These are phyloP conservation scores for Botryotinia narcissicola DNA, from an alignment of 2,329 filamentous ascomycete genomes.

Conservation along the genomic window DNA sequence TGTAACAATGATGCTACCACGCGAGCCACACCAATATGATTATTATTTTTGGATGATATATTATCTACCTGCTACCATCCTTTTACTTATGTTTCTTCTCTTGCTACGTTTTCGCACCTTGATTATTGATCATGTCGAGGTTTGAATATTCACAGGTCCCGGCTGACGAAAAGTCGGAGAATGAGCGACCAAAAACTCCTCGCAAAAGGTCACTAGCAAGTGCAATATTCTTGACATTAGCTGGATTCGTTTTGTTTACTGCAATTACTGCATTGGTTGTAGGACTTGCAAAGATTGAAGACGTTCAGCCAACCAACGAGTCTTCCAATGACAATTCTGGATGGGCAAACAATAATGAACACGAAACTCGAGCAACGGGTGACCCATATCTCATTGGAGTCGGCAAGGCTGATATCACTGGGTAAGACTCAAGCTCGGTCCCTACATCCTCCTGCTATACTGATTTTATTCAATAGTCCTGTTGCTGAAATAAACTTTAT, in stretches of 20 bases:
- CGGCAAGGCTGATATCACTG: slow-evolving; percentile 71
- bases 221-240: slow-evolving; percentile 1
- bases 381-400: slow-evolving; percentile 60
- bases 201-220: background rate
- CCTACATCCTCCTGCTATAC: slow-evolving; percentile 10
- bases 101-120: background rate
- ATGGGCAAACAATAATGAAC: slow-evolving; percentile 9
- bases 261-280: background rate
- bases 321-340: background rate
- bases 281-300: background rate
- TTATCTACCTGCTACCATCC: background rate
- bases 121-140: slow-evolving; percentile 11
- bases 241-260: background rate
- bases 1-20: slow-evolving; percentile 16
- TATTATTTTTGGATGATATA: background rate
- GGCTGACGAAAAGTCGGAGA: slow-evolving; percentile 7
- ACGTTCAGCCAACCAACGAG: background rate
- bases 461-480: slow-evolving; percentile 44
- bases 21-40: background rate
- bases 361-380: slow-evolving; percentile 29
- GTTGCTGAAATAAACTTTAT: slow-evolving; percentile 91
- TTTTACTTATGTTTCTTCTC: background rate
- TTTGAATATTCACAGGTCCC: slow-evolving; percentile 9
- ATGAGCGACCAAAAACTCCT: slow-evolving; percentile 1
- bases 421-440: slow-evolving; percentile 37